phyloP scores from a whole-genome alignment of 1,139 yeast genomes.

The Hanseniaspora uvarum region DNA sequence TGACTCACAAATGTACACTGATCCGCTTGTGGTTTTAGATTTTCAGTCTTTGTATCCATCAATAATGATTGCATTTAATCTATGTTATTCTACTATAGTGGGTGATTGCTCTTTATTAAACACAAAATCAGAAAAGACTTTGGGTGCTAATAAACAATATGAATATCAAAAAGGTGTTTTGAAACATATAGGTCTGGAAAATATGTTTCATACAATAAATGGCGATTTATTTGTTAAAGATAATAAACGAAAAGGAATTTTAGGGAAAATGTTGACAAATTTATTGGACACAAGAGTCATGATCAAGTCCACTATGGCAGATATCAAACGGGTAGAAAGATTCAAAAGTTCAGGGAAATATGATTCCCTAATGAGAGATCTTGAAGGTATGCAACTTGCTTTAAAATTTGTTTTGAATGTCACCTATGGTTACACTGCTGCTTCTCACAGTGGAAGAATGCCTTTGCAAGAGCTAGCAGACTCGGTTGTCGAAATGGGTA shows the following conservation, averaged over 20 bases:
- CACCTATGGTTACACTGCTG: constrained; percentile 91
- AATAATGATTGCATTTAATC: constrained; percentile 79
- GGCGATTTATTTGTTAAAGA: constrained; percentile 69
- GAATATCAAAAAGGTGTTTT: constrained; percentile 46
- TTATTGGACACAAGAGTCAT: constrained; percentile 68
- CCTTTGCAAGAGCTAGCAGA: constrained; percentile 94
- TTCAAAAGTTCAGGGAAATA: constrained; percentile 37
- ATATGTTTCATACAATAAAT: constrained; percentile 69
- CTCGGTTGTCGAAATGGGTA: constrained; percentile 80
- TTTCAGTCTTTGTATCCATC: constrained; percentile 93
- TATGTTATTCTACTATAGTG: constrained; percentile 77
- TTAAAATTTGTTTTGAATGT: constrained; percentile 86
- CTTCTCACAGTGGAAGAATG: constrained; percentile 92
- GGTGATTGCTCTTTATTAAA: constrained; percentile 55
- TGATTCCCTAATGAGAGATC: constrained; percentile 40
- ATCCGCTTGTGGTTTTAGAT: constrained; percentile 81
- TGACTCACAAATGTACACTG: constrained; percentile 67
- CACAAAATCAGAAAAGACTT: constrained; percentile 38
- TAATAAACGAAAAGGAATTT: constrained; percentile 53
- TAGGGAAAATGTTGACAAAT: constrained; percentile 79
- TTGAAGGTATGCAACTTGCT: constrained; percentile 75
- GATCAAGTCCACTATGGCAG: constrained; percentile 39
- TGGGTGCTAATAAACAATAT: constrained; percentile 43
- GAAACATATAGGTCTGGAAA: constrained; percentile 41
- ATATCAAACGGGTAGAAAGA: constrained; percentile 39